Base-by-base conservation (phyloP, 2,329 filamentous ascomycete genomes). In the Neofusicoccum kwambonambiense region DNA sequence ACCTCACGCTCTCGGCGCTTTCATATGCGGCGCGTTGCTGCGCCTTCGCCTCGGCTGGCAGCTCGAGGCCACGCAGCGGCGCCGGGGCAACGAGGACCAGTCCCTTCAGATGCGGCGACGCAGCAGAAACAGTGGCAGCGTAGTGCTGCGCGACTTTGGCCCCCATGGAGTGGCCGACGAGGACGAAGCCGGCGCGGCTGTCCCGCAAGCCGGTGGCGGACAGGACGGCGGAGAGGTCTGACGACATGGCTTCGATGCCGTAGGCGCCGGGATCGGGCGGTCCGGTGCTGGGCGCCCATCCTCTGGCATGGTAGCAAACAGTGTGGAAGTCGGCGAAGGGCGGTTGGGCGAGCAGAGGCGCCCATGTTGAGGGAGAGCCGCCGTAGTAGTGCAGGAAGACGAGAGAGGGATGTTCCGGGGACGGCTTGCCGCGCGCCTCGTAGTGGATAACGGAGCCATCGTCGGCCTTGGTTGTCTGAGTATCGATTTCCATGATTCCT, bases 311-410 rank as follows among this genome's bases (percentile, higher is more conserved):
- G 70, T 74, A 6, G 69, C 70, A 34, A 72, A 72, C 0, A 58
- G 7, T 1, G 64, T 27, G 47, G 61, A 65, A 15, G 73, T 27
- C 1, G 69, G 67, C 12, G 65, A 67, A 0, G 67, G 58, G 0
- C 69, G 72, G n/a, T 67, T 52, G 0, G 60, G 60, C 17, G 68
- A 68, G 27, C 68, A 73, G 41, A 74, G 6, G 75, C 78, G 0
- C 65, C 65, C 42, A 44, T n/a, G 42, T 44, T 44, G 42, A 44
- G 8, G 73, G 73, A 7, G 74, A 78, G 37, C 77, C 77, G 15
- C 76, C 76, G 75, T 74, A 79, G 70, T 77, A 78, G 64, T 80
- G 76, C 8, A 78, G 69, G 54, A 79, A 79, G 56, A 78, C 62
- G 0, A 75, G 61, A 15, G 52, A 57, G 7, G 52, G 52, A 6